Evolutionary conservation across 306 rosid genomes (phyloP), one percentile per base, ranked within the genome.

Genomic region (Dryas drummondii): DNA sequence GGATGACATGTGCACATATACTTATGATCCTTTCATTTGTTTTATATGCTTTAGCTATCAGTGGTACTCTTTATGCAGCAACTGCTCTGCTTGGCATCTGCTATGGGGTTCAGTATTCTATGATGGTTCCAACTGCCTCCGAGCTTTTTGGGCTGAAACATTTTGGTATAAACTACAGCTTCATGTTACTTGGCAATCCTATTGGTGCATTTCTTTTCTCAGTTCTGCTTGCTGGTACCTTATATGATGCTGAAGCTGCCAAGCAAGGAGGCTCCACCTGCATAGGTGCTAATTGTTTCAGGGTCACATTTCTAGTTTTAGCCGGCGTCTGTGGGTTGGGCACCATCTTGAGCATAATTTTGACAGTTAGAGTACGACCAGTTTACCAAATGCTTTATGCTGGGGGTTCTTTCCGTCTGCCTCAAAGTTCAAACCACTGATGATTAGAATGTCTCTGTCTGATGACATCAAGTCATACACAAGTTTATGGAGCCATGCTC

Each of bases 381-480:
- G 96, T 92, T 32, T 92, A 92, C 83, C 86, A 84, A 78, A 87
- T 85, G 96, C 82, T 92, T 4, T 92, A 88, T 58, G 80, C 92
- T 1, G 82, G 88, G 19, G 92, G 96, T 47, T 87, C 91, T 12
- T 88, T 92, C 82, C 82, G 86, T 50, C 66, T 67, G 67, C 87
- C 81, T 76, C 80, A 69, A 37, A 74, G 68, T 55, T 74, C 87
- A 64, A 66, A 52, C 54, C 82, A 75, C 70, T 79, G 77, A 77
- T 44, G 27, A 11, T 54, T 53, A 46, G 44, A 19, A 40, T 74
- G 49, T 7, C 26, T 5, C 7, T 8, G 37, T 55, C 68, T 6
- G 9, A 32, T 53, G 32, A 72, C 44, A 32, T 44, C 45, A 54
- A 49, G 26, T 41, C 74, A 42, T 53, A 5, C 67, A 5, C 67